Evolutionary conservation across 2,329 filamentous ascomycete species (phyloP), one percentile per base, ranked within the genome.

Genomic region (Xylariaceae sp.): DNA sequence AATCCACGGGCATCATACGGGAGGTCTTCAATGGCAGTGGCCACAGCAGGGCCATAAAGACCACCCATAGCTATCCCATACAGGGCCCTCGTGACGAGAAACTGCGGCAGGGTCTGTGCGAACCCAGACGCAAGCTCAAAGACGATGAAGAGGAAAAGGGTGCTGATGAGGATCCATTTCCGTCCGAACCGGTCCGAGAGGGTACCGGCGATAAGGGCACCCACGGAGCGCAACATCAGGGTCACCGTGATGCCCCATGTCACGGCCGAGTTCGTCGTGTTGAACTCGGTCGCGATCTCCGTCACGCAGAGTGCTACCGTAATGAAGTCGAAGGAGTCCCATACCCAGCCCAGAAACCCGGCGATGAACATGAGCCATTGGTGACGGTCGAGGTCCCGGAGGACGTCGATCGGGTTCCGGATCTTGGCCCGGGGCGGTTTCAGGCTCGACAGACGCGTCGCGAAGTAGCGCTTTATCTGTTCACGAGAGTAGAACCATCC

Each of bases 391-490:
- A 72, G 65, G 8, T 70, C 66, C 9, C 59, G 37, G 11, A 72
- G 61, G 45, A 71, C 64, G n/a, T 58, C 37, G 17, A 66, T 62
- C 1, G 70, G 70, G 23, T 71, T 69, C 57, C 66, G 67, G 23
- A 72, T 57, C 51, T 64, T 59, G 7, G 66, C 53, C 61, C 63
- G 65, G 2, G 71, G 72, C 2, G 73, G 73, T 48, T 67, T 71
- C 1, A 75, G 65, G 56, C 69, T 75, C 23, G 72, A 68, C 4
- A 67, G 30, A 13, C 73, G 68, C 18, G 73, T 72, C 18, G 67
- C 61, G 56, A 75, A 66, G 53, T 75, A 75, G 17, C 64, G 67
- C 11, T 11, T 13, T 15, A 75, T 72, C 53, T 74, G 72, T 3
- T 58, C 50, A 17, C 69, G 68, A 42, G 73, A 74, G 59, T 66